Evolutionary conservation across 1,284 basidiomycete species (phyloP), one percentile per base, ranked within the genome.

Genomic region (Vanrija sp.): DNA sequence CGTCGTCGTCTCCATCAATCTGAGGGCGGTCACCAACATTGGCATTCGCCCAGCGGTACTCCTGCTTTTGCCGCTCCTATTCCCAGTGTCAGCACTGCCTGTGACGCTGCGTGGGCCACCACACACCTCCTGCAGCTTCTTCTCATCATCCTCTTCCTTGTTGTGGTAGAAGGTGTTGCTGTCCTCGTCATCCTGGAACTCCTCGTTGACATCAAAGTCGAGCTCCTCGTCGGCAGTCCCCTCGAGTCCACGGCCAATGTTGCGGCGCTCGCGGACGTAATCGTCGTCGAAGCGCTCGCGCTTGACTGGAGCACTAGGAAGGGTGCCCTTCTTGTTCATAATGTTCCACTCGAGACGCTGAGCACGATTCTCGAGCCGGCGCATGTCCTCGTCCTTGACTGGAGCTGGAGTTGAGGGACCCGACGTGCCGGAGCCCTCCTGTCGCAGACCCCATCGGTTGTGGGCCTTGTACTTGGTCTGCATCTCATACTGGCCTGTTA

Each of bases 111-210:
- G 10, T 8, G 12, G 31, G 9, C 31, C 31, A 12, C 9, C 31
- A 52, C 54, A 37, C 47, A 68, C 67, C 49, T 74, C 72, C 25
- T 65, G 63, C 18, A 66, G 59, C 54, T 68, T 68, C 36, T 65
- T 65, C 49, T 69, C 69, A 36, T 71, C 72, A 24, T 71, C 68
- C 45, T 73, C 71, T 5, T 69, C 67, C 37, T 61, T 62, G 54
- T 74, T 65, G 7, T 61, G 59, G 45, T 74, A 70, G 60, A 74
- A 72, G 0, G 67, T 70, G 52, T 73, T 72, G 54, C 58, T 60
- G 46, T 74, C 72, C 41, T 74, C 72, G 47, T 74, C 72, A 58
- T 74, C 72, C 47, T 71, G 68, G 46, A 74, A 74, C 23, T 69
- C 65, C n/a, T 74, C 72, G 41, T 66, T 64, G 18, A 63, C 59